These are phyloP conservation scores for Colletotrichum australisinense DNA, from an alignment of 2,329 filamentous ascomycete species.

Conservation along the genomic window DNA sequence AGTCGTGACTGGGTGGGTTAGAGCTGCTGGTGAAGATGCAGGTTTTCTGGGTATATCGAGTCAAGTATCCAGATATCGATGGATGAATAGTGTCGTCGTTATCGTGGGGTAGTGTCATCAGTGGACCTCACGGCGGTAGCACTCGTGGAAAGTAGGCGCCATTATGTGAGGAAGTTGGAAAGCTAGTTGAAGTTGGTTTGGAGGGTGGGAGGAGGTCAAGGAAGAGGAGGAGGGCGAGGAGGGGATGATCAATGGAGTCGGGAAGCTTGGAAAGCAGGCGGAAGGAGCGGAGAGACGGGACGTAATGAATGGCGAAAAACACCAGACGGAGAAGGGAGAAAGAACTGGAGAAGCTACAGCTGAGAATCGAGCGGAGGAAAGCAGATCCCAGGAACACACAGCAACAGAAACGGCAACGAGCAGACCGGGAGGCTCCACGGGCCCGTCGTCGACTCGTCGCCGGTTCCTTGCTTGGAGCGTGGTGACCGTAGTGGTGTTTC, in stretches of 20 bases:
- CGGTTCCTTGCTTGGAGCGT: slow-evolving; percentile 17
- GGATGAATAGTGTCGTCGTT: background rate
- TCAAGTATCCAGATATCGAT: background rate
- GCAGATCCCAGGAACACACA: background rate
- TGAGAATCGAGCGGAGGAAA: background rate
- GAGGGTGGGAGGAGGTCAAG: background rate
- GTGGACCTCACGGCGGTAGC: slow-evolving; percentile 29
- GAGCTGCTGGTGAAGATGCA: slow-evolving; percentile 1
- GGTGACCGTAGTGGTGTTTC: background rate
- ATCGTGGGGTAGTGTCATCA: background rate
- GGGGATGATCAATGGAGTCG: slow-evolving; percentile 26
- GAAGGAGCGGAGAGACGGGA: slow-evolving; percentile 30
- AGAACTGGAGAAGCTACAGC: slow-evolving; percentile 5
- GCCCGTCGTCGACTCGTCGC: background rate
- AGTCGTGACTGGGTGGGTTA: background rate
- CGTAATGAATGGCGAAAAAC: slow-evolving; percentile 29
- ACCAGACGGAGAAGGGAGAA: slow-evolving; percentile 1
- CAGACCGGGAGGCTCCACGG: slow-evolving; percentile 21
- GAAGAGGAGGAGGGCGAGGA: slow-evolving; percentile 6
- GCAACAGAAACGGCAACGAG: background rate
- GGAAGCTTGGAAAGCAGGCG: slow-evolving; percentile 23
- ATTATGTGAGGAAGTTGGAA: slow-evolving; percentile 15
- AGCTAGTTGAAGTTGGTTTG: background rate
- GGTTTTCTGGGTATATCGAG: background rate
- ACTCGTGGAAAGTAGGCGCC: slow-evolving; percentile 22